Evolutionary conservation across 2,329 filamentous ascomycete genomes (phyloP).

Genomic region (Botrytis paeoniae): DNA sequence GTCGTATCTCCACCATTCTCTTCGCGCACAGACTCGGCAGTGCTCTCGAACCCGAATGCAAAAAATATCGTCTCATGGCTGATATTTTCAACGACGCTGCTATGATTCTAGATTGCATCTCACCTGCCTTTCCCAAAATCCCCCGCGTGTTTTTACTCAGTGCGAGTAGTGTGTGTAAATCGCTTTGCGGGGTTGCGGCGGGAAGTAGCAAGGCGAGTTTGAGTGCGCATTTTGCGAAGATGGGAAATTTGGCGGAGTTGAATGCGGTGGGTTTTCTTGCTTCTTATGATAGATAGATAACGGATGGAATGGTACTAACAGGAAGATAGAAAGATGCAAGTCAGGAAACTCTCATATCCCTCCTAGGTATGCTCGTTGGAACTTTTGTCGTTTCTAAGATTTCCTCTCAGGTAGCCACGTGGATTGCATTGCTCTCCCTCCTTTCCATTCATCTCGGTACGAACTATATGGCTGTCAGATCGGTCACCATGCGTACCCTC

Average conservation of each 20-base stretch:
- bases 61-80: slow-evolving; percentile 66
- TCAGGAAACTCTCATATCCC: slow-evolving; percentile 89
- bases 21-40: slow-evolving; percentile 68
- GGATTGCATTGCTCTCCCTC: slow-evolving; percentile 67
- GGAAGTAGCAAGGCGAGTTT: slow-evolving; percentile 87
- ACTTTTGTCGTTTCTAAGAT: slow-evolving; percentile 77
- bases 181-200: slow-evolving; percentile 84
- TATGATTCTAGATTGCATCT: slow-evolving; percentile 68
- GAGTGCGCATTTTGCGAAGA: slow-evolving; percentile 84
- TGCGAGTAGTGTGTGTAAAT: slow-evolving; percentile 57
- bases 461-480: slow-evolving; percentile 81
- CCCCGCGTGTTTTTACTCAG: slow-evolving; percentile 57
- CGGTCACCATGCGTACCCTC: slow-evolving; percentile 78
- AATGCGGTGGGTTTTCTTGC: slow-evolving; percentile 63
- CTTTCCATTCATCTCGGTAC: slow-evolving; percentile 75
- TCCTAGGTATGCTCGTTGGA: slow-evolving; percentile 82
- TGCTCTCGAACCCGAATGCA: slow-evolving; percentile 68
- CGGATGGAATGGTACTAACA: slow-evolving; percentile 17
- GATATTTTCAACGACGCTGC: slow-evolving; percentile 70
- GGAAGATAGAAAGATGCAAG: slow-evolving; percentile 70
- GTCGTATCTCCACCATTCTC: slow-evolving; percentile 64
- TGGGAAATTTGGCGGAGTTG: slow-evolving; percentile 85
- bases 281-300: background rate
- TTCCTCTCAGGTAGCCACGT: slow-evolving; percentile 68
- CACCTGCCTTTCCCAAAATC: slow-evolving; percentile 58